Conservation (phyloP, 2,329 filamentous ascomycete genomes). For the Diaporthe sp. region DNA sequence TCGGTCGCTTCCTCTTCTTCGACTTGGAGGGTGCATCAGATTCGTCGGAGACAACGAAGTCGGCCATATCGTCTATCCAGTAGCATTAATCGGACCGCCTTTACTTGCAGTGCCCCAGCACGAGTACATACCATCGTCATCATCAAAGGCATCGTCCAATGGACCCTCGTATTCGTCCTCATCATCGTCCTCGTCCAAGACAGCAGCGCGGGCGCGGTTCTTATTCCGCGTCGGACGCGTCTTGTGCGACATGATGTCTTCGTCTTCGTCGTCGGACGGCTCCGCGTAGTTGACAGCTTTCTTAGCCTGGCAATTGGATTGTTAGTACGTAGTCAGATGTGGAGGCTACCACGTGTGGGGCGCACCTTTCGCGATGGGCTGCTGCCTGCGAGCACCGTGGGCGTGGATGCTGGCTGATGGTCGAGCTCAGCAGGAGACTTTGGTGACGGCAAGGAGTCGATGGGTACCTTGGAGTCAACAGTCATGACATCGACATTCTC, state of each 20-base stretch:
- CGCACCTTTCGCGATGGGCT: slow-evolving; percentile 86
- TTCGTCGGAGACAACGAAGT: slow-evolving; percentile 90
- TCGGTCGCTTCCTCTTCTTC: slow-evolving; percentile 82
- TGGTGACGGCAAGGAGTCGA: slow-evolving; percentile 62
- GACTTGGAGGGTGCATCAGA: slow-evolving; percentile 76
- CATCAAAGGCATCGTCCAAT: slow-evolving; percentile 70
- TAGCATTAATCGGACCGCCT: background rate
- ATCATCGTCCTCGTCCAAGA: slow-evolving; percentile 79
- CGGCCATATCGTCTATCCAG: slow-evolving; percentile 77
- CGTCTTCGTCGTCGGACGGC: slow-evolving; percentile 84
- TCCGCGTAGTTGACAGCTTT: slow-evolving; percentile 85
- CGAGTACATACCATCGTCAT: slow-evolving; percentile 70
- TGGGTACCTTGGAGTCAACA: slow-evolving; percentile 61
- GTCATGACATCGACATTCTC: slow-evolving; percentile 68
- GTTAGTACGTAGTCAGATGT: background rate
- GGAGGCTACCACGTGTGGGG: background rate
- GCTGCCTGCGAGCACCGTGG: slow-evolving; percentile 62
- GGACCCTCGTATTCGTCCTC: slow-evolving; percentile 76
- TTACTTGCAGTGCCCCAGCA: background rate
- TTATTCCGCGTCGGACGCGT: slow-evolving; percentile 56
- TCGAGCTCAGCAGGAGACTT: slow-evolving; percentile 57
- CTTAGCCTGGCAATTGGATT: slow-evolving; percentile 56
- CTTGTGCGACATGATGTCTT: slow-evolving; percentile 70
- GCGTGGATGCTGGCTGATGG: slow-evolving; percentile 52
- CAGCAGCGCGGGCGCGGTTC: slow-evolving; percentile 67